These are phyloP conservation scores for Penicillium thymicola DNA, from an alignment of 2,329 filamentous ascomycete genomes.

Conservation along the genomic window DNA sequence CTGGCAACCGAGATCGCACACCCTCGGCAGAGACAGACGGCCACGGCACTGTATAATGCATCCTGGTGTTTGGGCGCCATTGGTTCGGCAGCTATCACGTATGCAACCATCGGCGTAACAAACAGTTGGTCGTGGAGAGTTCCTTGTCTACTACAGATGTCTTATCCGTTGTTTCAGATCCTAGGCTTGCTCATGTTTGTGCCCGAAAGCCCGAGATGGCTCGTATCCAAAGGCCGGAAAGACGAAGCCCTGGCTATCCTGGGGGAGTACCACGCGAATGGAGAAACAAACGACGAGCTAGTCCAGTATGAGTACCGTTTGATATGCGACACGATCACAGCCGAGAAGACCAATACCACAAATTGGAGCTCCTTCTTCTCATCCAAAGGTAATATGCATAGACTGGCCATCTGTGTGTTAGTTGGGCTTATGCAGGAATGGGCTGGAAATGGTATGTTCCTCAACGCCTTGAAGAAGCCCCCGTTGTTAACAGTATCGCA, in stretches of 20 bases:
- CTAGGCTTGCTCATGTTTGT: slow-evolving; percentile 49
- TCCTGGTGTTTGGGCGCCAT: slow-evolving; percentile 19
- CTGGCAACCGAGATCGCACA: slow-evolving; percentile 30
- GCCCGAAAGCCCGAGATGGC: slow-evolving; percentile 62
- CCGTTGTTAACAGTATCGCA: slow-evolving; percentile 1
- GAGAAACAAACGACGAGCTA: slow-evolving; percentile 29
- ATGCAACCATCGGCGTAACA: slow-evolving; percentile 10
- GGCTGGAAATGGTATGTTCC: slow-evolving; percentile 20
- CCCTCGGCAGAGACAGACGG: slow-evolving; percentile 27
- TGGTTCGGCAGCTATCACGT: slow-evolving; percentile 11
- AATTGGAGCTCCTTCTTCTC: slow-evolving; percentile 19
- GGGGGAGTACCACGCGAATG: slow-evolving; percentile 58
- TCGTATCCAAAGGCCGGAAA: slow-evolving; percentile 57
- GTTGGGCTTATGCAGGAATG: slow-evolving; percentile 23
- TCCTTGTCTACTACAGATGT: slow-evolving; percentile 54
- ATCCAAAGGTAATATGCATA: slow-evolving; percentile 15
- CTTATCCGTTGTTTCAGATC: slow-evolving; percentile 48
- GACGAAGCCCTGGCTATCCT: slow-evolving; percentile 57
- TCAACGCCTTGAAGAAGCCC: too few relatives aligned
- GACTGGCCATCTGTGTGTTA: slow-evolving; percentile 16
- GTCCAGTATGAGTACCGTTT: slow-evolving; percentile 21
- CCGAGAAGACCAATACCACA: slow-evolving; percentile 10
- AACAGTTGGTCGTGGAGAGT: slow-evolving; percentile 52
- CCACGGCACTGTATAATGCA: slow-evolving; percentile 28
- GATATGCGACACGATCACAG: slow-evolving; percentile 18